Evolutionary conservation across 345 rosid species (phyloP).

Genomic region (Theobroma cacao): DNA sequence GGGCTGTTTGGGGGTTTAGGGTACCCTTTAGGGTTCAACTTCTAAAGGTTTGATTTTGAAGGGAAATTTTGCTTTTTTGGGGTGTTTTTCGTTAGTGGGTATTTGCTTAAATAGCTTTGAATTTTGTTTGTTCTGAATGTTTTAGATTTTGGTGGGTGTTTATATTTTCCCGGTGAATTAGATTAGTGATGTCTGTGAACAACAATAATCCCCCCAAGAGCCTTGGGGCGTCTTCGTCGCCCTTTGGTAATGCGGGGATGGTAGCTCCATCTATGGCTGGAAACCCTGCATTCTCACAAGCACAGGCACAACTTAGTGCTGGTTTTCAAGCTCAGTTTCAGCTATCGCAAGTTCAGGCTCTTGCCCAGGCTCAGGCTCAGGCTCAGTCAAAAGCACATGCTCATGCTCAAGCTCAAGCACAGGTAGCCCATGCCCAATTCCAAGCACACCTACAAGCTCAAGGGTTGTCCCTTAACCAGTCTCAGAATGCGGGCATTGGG

Average conservation of each 20-base stretch:
- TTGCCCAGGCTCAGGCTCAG: slow-evolving; percentile 45
- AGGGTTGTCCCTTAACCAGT: slow-evolving; percentile 54
- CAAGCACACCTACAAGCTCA: slow-evolving; percentile 85
- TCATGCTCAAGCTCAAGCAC: slow-evolving; percentile 51
- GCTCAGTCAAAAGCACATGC: slow-evolving; percentile 42
- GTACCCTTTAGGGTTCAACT: not conserved
- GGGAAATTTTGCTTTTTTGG: not conserved
- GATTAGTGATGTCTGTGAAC: slow-evolving; percentile 50
- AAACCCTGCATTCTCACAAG: slow-evolving; percentile 55
- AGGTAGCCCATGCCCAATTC: slow-evolving; percentile 67
- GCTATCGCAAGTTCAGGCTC: slow-evolving; percentile 65
- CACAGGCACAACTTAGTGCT: slow-evolving; percentile 47
- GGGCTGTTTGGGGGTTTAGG: slow-evolving; percentile 7
- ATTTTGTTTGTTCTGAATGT: not conserved
- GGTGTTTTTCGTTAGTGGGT: slow-evolving; percentile 7
- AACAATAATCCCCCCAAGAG: slow-evolving; percentile 61
- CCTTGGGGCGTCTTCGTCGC: slow-evolving; percentile 62
- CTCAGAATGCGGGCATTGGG: slow-evolving; percentile 52
- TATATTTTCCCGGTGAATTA: slow-evolving; percentile 4
- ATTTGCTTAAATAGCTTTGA: not conserved
- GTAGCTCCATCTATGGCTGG: slow-evolving; percentile 47
- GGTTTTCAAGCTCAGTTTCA: slow-evolving; percentile 72
- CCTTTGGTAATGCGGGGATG: slow-evolving; percentile 79
- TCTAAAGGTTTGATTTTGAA: not conserved
- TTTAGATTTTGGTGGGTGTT: slow-evolving; percentile 1